These are phyloP conservation scores for Candida dubliniensis DNA, from an alignment of 1,139 yeast genomes.

Conservation along the genomic window DNA sequence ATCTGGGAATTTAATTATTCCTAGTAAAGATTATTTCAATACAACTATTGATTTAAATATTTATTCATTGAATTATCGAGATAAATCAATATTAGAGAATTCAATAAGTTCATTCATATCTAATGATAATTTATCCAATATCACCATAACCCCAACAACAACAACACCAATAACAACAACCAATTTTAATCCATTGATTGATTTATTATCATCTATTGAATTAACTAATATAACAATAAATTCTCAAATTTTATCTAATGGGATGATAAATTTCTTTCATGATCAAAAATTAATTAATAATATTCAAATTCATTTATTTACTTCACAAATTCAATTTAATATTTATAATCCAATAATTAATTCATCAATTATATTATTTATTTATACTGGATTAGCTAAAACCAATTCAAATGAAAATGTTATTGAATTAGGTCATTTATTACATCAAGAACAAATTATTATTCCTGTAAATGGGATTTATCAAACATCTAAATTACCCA, in stretches of 20 bases:
- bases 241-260: neutral
- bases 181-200: slow-evolving; percentile 16
- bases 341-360: slow-evolving; percentile 54
- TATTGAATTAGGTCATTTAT: slow-evolving; percentile 45
- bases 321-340: slow-evolving; percentile 52
- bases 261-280: slow-evolving; percentile 8
- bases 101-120: slow-evolving; percentile 17
- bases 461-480: slow-evolving; percentile 50
- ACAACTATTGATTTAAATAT: slow-evolving; percentile 16
- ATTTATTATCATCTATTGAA: slow-evolving; percentile 19
- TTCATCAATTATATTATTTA: slow-evolving; percentile 35
- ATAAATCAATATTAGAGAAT: slow-evolving; percentile 14
- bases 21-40: slow-evolving; percentile 17
- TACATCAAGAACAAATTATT: slow-evolving; percentile 32
- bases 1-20: slow-evolving; percentile 14
- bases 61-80: slow-evolving; percentile 11
- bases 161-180: slow-evolving; percentile 16
- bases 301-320: slow-evolving; percentile 51
- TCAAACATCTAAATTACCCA: slow-evolving; percentile 49
- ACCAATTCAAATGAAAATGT: slow-evolving; percentile 41
- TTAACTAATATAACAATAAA: neutral
- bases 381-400: slow-evolving; percentile 47
- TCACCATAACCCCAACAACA: slow-evolving; percentile 11
- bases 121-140: slow-evolving; percentile 5
- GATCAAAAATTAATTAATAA: slow-evolving; percentile 32